A percentile compares a stretch with the other conserved stretches of the same genome.
These are phyloP conservation scores for Blastobotrys aristatus DNA, from an alignment of 1,139 yeast species.

Conservation along the genomic window DNA sequence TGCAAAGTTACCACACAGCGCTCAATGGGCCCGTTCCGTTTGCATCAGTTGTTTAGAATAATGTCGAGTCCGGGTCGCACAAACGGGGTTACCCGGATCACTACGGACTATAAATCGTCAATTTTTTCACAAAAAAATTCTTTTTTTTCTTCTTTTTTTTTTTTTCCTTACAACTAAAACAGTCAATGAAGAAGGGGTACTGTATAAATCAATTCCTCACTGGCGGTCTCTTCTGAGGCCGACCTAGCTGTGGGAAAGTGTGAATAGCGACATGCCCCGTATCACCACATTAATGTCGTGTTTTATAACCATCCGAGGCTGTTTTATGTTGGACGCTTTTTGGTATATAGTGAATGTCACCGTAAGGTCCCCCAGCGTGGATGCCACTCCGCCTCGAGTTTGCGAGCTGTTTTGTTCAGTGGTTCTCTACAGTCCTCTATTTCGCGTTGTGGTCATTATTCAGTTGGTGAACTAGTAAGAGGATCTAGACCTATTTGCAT, in stretches of 20 bases:
- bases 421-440: no score
- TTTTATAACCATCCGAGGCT: conserved; percentile 7
- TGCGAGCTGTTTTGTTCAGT: no score
- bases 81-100: background rate
- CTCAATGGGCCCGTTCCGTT: no score
- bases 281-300: conserved; percentile 6
- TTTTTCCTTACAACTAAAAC: conserved; percentile 17
- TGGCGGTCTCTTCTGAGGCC: background rate
- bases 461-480: no score
- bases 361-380: no score
- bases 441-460: no score
- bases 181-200: conserved; percentile 17
- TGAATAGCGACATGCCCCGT: conserved; percentile 9
- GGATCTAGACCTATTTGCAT: no score
- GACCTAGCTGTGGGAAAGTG: conserved; percentile 4
- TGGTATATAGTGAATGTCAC: no score
- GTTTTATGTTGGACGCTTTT: background rate
- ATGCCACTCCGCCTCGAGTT: no score
- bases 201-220: conserved; percentile 6
- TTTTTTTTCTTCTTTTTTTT: conserved; percentile 6
- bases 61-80: no score
- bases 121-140: background rate
- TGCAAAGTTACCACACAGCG: no score
- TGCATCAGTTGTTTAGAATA: no score
- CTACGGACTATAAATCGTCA: background rate